A percentile compares a stretch with the other conserved stretches of the same genome.
Evolutionary conservation across 495 filamentous ascomycete species (phyloP).

Genomic region (Penicillium paradoxum): DNA sequence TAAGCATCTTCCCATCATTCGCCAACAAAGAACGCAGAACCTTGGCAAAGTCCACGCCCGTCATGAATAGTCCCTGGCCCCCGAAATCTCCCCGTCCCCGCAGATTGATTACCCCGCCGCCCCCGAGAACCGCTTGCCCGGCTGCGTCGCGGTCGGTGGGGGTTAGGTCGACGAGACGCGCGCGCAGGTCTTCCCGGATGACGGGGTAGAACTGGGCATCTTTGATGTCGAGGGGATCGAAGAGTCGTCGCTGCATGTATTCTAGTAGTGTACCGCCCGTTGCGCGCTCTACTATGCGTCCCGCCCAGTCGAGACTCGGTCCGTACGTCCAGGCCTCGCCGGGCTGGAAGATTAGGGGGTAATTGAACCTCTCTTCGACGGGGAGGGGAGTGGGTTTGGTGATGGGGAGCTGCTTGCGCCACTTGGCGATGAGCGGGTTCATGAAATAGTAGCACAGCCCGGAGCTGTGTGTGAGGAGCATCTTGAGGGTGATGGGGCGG

Average conservation of each 20-base stretch:
- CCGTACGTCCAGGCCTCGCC: slow-evolving; percentile 49
- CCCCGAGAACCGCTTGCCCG: slow-evolving; percentile 22
- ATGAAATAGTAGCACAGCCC: slow-evolving; percentile 44
- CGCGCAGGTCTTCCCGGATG: slow-evolving; percentile 29
- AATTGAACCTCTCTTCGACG: slow-evolving; percentile 25
- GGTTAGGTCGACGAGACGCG: slow-evolving; percentile 32
- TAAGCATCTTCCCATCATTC: slow-evolving; percentile 42
- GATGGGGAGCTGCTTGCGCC: slow-evolving; percentile 29
- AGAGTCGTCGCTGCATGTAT: slow-evolving; percentile 45
- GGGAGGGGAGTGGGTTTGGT: slow-evolving; percentile 4
- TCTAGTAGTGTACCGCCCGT: slow-evolving; percentile 34
- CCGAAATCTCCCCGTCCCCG: slow-evolving; percentile 39
- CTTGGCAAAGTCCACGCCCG: slow-evolving; percentile 44
- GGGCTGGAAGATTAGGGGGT: slow-evolving; percentile 45
- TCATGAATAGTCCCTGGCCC: slow-evolving; percentile 49
- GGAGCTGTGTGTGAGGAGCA: slow-evolving; percentile 47
- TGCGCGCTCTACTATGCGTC: slow-evolving; percentile 38
- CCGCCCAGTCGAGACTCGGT: slow-evolving; percentile 49
- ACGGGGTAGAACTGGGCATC: slow-evolving; percentile 39
- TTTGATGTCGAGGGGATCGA: slow-evolving; percentile 37
- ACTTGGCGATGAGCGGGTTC: slow-evolving; percentile 28
- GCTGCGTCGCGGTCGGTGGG: slow-evolving; percentile 21
- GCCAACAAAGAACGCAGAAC: slow-evolving; percentile 45
- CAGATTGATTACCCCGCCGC: slow-evolving; percentile 21
- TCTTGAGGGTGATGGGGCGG: slow-evolving; percentile 36